These are phyloP conservation scores for Pistacia atlantica DNA, from an alignment of 345 rosid species.

Conservation along the genomic window DNA sequence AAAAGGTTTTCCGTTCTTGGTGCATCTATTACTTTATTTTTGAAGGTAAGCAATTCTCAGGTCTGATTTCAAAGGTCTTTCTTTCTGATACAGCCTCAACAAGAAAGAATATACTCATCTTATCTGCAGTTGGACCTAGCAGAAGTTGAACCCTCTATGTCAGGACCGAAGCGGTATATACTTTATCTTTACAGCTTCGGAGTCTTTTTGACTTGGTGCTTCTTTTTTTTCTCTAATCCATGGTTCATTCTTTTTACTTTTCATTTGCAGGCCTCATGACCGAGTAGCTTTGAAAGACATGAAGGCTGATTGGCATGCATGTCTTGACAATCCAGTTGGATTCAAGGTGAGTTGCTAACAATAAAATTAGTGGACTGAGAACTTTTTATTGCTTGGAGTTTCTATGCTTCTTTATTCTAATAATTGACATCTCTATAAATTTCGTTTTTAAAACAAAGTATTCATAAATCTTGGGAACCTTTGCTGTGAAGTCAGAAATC, in stretches of 20 bases:
- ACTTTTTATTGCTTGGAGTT: neutral
- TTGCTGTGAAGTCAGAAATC: neutral
- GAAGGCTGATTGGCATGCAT: slow-evolving; percentile 93
- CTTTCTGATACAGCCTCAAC: slow-evolving; percentile 58
- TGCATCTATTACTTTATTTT: slow-evolving; percentile 1
- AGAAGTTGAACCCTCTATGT: slow-evolving; percentile 80
- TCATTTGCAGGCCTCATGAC: slow-evolving; percentile 71
- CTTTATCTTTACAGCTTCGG: neutral
- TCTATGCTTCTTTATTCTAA: neutral
- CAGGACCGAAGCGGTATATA: slow-evolving; percentile 89
- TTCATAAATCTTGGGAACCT: neutral
- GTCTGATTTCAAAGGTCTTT: slow-evolving; percentile 7
- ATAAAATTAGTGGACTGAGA: neutral
- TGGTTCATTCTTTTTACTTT: slow-evolving; percentile 7
- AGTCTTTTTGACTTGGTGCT: neutral
- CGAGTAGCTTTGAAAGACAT: slow-evolving; percentile 75
- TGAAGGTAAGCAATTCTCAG: neutral
- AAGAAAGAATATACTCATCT: slow-evolving; percentile 72
- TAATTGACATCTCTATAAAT: neutral
- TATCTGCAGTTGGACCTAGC: slow-evolving; percentile 70
- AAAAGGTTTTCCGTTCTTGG: slow-evolving; percentile 15
- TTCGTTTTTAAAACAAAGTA: neutral
- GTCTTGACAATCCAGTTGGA: slow-evolving; percentile 73
- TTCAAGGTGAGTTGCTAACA: slow-evolving; percentile 57
- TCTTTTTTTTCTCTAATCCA: neutral